phyloP scores from a whole-genome alignment of 2,329 filamentous ascomycete genomes.

The Colletotrichum somersetense region DNA sequence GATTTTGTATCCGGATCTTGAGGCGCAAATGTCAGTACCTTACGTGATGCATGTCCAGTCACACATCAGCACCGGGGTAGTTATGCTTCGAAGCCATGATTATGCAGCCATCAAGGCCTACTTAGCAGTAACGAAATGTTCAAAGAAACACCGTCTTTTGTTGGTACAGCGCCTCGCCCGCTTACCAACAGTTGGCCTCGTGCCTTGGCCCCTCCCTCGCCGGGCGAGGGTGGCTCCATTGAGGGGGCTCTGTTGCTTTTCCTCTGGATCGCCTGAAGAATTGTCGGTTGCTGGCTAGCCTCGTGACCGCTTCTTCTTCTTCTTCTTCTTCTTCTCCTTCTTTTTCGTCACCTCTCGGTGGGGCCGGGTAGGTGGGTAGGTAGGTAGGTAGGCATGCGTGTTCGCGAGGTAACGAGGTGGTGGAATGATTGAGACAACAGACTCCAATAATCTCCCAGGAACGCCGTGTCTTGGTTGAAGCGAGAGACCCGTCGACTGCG shows the following conservation, averaged over 20 bases:
- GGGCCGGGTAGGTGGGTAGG: background rate
- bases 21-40: background rate
- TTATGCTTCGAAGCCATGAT: background rate
- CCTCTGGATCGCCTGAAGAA: conserved; percentile 22
- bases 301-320: conserved; percentile 13
- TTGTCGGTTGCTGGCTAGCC: conserved; percentile 10
- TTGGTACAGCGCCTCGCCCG: conserved; percentile 31
- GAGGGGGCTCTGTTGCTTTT: conserved; percentile 17
- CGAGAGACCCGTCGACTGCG: conserved; percentile 27
- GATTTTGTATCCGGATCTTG: background rate
- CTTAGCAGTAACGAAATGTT: background rate
- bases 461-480: conserved; percentile 33
- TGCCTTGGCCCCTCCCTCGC: conserved; percentile 29
- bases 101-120: conserved; percentile 11
- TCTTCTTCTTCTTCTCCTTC: too few species aligned
- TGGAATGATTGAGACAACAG: conserved; percentile 36
- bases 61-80: background rate
- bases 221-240: conserved; percentile 33
- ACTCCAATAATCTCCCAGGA: conserved; percentile 12
- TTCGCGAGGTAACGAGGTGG: conserved; percentile 36
- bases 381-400: background rate
- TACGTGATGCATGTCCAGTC: background rate
- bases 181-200: conserved; percentile 29
- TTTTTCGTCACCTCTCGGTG: background rate
- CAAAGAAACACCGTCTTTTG: conserved; percentile 37